These are phyloP conservation scores for Macrophomina pseudophaseolina DNA, from an alignment of 2,329 filamentous ascomycete genomes.

Conservation along the genomic window DNA sequence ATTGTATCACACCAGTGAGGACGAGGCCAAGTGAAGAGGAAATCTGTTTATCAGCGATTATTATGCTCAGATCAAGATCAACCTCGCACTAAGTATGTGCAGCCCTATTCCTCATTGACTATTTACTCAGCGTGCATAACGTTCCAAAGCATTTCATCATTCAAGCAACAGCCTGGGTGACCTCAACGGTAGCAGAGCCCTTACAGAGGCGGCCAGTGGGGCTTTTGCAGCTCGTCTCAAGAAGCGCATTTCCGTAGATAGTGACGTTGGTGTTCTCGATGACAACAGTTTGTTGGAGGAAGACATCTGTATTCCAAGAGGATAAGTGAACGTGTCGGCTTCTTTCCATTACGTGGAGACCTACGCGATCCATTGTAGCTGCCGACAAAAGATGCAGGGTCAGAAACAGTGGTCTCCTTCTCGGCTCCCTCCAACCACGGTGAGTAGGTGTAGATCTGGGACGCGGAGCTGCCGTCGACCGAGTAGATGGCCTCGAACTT, in stretches of 20 bases:
- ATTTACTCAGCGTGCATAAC: background rate
- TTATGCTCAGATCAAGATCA: background rate
- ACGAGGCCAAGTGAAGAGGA: too few species aligned
- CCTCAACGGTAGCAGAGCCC: conserved; percentile 9
- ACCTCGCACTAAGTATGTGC: background rate
- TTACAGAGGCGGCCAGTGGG: conserved; percentile 2
- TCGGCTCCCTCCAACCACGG: background rate
- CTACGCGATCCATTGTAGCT: background rate
- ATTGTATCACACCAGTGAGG: too few species aligned
- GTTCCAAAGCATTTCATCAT: background rate
- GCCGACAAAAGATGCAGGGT: conserved; percentile 1
- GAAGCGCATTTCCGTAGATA: conserved; percentile 3
- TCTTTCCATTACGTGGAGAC: background rate
- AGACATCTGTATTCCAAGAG: background rate
- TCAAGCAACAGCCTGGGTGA: conserved; percentile 12
- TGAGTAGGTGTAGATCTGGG: background rate
- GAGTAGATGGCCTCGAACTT: conserved; percentile 11
- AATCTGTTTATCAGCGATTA: background rate
- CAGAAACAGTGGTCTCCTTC: background rate
- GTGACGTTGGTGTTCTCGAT: background rate
- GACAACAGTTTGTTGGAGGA: background rate
- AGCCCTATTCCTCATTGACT: background rate
- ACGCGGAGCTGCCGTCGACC: background rate
- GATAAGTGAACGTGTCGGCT: background rate
- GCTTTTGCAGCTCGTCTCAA: background rate